Evolutionary conservation across 2,329 filamentous ascomycete species (phyloP), one percentile per base, ranked within the genome.

Genomic region (Trichoderma koningii): DNA sequence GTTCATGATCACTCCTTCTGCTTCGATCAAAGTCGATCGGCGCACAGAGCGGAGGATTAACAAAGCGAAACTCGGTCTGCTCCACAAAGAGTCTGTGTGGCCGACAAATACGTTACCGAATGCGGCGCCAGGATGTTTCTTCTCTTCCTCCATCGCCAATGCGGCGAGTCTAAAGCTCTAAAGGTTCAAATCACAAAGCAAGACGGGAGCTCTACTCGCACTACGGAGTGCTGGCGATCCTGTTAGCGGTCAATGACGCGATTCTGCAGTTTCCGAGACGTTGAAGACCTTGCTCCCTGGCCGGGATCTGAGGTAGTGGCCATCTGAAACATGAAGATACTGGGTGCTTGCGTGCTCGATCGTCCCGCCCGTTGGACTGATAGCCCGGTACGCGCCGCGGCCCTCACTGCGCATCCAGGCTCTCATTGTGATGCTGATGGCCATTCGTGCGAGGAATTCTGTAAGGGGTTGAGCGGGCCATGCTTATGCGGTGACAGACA

Each of bases 271-370:
- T 41, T 51, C 26, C 56, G 63, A 63, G 67, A 66, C 57, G 42
- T 60, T 56, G 53, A 63, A 59, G 52, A 44, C 64, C 44, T 41
- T 56, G 65, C 69, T 63, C 42, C 30, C 50, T 7, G 42, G 51
- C 47, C 34, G 30, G 34, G 34, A 12, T 38, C 12, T 14, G 34
- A 53, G 64, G 55, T 59, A 41, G 38, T 50, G 45, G 38, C 50
- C 26, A 61, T 69, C 67, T 70, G 66, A 70, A 70, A 70, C 66
- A 66, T 62, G 38, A 62, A 52, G 59, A 62, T 55, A 14, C 34
- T 14, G 26, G 63, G 51, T 70, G 68, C 67, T 68, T 73, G 70
- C 65, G 51, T 70, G 68, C 67, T 69, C 72, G 70, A 73, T 73
- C 70, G 68, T 73, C 72, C 71, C 71, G 70, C 67, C 53, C 64